Evolutionary conservation across 495 filamentous ascomycete genomes (phyloP).

Genomic region (Tuber umbilicatum): DNA sequence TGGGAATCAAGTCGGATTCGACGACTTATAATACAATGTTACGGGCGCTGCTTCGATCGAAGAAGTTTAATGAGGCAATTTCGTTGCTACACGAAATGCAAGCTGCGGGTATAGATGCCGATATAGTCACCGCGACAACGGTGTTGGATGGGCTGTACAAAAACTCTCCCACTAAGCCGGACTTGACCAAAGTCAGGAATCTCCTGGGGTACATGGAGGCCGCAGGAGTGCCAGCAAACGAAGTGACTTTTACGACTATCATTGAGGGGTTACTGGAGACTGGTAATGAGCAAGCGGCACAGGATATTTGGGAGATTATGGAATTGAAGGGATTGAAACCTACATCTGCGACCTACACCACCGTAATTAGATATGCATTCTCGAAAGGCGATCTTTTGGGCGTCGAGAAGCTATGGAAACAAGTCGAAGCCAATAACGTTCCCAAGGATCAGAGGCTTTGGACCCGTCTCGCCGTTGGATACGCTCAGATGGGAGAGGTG

Average conservation of each 20-base stretch:
- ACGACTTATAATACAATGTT: constrained; percentile 66
- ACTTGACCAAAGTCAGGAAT: constrained; percentile 37
- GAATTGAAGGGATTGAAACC: constrained; percentile 48
- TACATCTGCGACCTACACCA: constrained; percentile 60
- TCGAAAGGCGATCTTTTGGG: constrained; percentile 49
- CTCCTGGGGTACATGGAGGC: constrained; percentile 52
- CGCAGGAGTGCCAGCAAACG: constrained; percentile 51
- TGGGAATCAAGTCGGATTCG: constrained; percentile 55
- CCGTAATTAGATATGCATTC: constrained; percentile 64
- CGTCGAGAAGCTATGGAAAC: constrained; percentile 50
- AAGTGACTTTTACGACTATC: constrained; percentile 56
- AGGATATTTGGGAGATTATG: constrained; percentile 58
- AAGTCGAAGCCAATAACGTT: constrained; percentile 42
- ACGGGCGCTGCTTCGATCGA: constrained; percentile 48
- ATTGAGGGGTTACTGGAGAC: constrained; percentile 55
- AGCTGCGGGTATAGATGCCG: constrained; percentile 45
- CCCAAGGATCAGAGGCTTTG: constrained; percentile 57
- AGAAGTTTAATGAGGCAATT: constrained; percentile 28
- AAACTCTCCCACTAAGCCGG: constrained; percentile 33
- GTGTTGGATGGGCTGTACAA: constrained; percentile 50
- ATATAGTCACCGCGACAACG: constrained; percentile 53
- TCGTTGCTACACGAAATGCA: constrained; percentile 47
- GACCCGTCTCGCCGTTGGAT: constrained; percentile 61
- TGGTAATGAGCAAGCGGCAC: constrained; percentile 50
- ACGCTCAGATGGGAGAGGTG: constrained; percentile 49